Percentiles rank a stretch among this genome's conserved stretches.
phyloP scores from a whole-genome alignment of 208 protist genomes.

The Acanthamoeba sp. region DNA sequence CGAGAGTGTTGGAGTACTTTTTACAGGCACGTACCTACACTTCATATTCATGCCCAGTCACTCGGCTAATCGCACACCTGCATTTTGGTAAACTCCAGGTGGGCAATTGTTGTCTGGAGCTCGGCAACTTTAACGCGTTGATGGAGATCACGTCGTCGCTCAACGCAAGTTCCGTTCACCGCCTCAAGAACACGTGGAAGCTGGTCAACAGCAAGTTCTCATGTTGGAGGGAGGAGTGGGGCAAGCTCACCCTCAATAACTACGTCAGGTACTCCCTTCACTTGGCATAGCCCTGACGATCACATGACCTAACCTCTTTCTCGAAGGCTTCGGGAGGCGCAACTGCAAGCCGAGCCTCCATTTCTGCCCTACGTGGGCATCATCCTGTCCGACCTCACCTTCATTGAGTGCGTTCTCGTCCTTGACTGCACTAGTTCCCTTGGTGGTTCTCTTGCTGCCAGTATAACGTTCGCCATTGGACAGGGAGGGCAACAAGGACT shows the following conservation, averaged over 20 bases:
- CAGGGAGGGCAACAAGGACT: conserved; percentile 14
- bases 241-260: background rate
- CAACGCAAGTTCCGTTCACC: background rate
- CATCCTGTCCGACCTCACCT: background rate
- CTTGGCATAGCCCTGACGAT: too few species aligned
- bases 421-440: too few species aligned
- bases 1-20: background rate
- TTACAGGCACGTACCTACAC: background rate
- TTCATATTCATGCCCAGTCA: too few species aligned
- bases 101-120: background rate
- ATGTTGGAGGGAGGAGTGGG: conserved; percentile 1
- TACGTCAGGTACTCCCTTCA: too few species aligned
- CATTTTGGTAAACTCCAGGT: background rate
- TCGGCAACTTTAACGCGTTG: background rate
- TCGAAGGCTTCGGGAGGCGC: background rate
- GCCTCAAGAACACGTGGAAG: background rate
- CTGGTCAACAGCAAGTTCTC: background rate
- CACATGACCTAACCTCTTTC: too few species aligned
- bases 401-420: background rate
- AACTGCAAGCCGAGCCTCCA: background rate
- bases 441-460: too few species aligned
- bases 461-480: background rate
- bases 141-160: conserved; percentile 18
- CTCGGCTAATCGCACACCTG: too few species aligned
- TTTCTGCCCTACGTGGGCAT: background rate